Evolutionary conservation across 176 grass and related monocot species (phyloP).

Genomic region (Phyllostachys edulis): DNA sequence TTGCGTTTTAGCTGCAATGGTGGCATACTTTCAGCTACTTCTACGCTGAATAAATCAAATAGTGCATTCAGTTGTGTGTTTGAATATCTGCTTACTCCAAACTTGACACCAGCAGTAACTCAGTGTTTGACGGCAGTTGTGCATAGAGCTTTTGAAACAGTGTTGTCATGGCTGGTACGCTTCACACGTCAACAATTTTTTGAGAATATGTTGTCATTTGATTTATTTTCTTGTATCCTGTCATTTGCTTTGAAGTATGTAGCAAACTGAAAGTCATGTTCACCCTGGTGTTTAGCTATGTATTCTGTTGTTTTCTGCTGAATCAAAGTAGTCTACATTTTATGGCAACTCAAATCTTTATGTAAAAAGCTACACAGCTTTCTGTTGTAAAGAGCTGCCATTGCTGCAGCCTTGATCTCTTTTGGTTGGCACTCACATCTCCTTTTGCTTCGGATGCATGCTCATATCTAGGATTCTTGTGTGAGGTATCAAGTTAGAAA

Average conservation of each 20-base stretch:
- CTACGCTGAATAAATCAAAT: constrained; percentile 70
- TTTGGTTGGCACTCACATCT: constrained; percentile 4
- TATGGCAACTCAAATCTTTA: not conserved
- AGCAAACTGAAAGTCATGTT: constrained; percentile 1
- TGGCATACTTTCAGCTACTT: constrained; percentile 64
- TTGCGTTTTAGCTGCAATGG: constrained; percentile 92
- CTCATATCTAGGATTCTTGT: constrained; percentile 14
- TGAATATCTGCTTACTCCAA: constrained; percentile 96
- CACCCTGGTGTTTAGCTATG: not conserved
- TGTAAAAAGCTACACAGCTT: not conserved
- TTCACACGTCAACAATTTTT: constrained; percentile 38
- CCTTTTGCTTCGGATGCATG: constrained; percentile 12
- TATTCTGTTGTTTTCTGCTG: constrained; percentile 28
- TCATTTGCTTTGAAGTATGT: constrained; percentile 11
- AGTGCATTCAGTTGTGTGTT: constrained; percentile 94
- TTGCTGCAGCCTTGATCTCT: constrained; percentile 21
- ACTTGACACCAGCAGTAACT: constrained; percentile 78
- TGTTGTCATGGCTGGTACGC: constrained; percentile 83
- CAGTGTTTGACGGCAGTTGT: constrained; percentile 92
- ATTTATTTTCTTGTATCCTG: constrained; percentile 18
- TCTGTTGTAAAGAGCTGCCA: constrained; percentile 8
- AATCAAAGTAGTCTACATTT: constrained; percentile 1
- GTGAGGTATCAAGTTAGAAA: constrained; percentile 30
- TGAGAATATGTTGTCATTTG: constrained; percentile 18
- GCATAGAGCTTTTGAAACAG: constrained; percentile 88